Evolutionary conservation across 176 grass and related monocot genomes (phyloP).

Genomic region (Stipa capillata): DNA sequence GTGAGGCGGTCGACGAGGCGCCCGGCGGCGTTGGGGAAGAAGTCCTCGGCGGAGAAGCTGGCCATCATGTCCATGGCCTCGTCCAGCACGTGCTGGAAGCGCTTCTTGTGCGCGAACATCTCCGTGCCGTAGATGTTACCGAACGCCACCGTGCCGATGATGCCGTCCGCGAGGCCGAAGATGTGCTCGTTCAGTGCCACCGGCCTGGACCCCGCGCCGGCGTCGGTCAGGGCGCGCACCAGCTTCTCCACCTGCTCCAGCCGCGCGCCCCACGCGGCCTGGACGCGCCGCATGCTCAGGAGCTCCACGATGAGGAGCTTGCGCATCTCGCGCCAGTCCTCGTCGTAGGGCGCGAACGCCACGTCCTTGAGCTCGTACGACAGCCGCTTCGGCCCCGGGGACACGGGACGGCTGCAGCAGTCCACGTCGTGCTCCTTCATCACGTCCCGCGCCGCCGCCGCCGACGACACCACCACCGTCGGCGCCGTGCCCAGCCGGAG

Average conservation of each 20-base stretch:
- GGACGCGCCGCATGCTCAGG: slow-evolving; percentile 38
- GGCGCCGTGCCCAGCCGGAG: slow-evolving; percentile 28
- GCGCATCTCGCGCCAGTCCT: slow-evolving; percentile 31
- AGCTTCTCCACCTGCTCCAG: neutral
- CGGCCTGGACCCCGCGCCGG: neutral
- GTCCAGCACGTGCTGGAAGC: neutral
- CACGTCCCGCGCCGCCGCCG: slow-evolving; percentile 27
- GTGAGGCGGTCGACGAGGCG: neutral
- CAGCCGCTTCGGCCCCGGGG: neutral
- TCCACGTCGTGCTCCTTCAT: slow-evolving; percentile 32
- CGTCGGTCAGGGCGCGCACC: neutral
- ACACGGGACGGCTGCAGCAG: slow-evolving; percentile 19
- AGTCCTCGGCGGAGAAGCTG: slow-evolving; percentile 11
- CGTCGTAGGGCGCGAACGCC: slow-evolving; percentile 33
- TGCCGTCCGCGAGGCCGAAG: neutral
- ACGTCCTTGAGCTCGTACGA: neutral
- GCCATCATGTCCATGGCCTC: neutral
- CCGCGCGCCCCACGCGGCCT: slow-evolving; percentile 13
- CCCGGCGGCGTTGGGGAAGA: neutral
- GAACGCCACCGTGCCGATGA: slow-evolving; percentile 17
- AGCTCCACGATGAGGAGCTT: slow-evolving; percentile 37
- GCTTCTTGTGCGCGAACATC: neutral
- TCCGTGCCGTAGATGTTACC: neutral
- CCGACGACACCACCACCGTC: slow-evolving; percentile 38
- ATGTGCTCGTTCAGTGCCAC: neutral